Evolutionary conservation across 805 yeast species (phyloP).

Genomic region (Saccharomycopsis microspora): DNA sequence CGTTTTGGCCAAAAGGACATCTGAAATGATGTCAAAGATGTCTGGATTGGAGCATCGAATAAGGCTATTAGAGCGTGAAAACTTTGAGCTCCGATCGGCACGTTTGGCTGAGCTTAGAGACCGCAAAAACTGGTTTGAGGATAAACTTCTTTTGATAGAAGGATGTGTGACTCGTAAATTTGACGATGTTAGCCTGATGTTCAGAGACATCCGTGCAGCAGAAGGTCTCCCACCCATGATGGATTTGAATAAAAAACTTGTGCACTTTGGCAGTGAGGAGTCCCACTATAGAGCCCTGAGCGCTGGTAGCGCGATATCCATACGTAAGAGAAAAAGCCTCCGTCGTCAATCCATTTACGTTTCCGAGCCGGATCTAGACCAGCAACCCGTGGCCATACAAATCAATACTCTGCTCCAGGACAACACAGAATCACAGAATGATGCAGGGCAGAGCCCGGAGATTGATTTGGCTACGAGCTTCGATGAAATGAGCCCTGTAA

Average conservation of each 20-base stretch:
- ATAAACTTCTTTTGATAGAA: slow-evolving; percentile 30
- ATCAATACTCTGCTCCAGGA: too few relatives aligned
- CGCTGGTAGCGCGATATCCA: not conserved
- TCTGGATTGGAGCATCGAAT: slow-evolving; percentile 41
- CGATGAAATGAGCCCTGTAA: too few relatives aligned
- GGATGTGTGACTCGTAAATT: slow-evolving; percentile 29
- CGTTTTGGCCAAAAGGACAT: slow-evolving; percentile 48
- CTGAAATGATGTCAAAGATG: slow-evolving; percentile 38
- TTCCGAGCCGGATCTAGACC: too few relatives aligned
- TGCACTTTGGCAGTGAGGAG: too few relatives aligned
- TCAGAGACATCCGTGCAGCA: slow-evolving; percentile 24
- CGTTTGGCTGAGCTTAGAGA: slow-evolving; percentile 22
- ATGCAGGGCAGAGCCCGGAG: too few relatives aligned
- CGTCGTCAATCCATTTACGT: slow-evolving; percentile 7
- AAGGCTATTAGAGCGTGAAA: slow-evolving; percentile 38
- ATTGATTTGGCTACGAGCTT: too few relatives aligned
- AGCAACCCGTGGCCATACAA: too few relatives aligned
- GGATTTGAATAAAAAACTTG: not conserved
- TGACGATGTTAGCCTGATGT: slow-evolving; percentile 33
- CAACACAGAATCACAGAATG: too few relatives aligned
- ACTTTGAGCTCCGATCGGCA: slow-evolving; percentile 30
- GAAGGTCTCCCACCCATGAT: slow-evolving; percentile 3
- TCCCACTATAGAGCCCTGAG: too few relatives aligned
- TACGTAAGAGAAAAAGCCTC: slow-evolving; percentile 7
- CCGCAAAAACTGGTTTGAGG: slow-evolving; percentile 26